These are phyloP conservation scores for Dothideomycetes sp. DNA, from an alignment of 2,329 filamentous ascomycete genomes.

Conservation along the genomic window DNA sequence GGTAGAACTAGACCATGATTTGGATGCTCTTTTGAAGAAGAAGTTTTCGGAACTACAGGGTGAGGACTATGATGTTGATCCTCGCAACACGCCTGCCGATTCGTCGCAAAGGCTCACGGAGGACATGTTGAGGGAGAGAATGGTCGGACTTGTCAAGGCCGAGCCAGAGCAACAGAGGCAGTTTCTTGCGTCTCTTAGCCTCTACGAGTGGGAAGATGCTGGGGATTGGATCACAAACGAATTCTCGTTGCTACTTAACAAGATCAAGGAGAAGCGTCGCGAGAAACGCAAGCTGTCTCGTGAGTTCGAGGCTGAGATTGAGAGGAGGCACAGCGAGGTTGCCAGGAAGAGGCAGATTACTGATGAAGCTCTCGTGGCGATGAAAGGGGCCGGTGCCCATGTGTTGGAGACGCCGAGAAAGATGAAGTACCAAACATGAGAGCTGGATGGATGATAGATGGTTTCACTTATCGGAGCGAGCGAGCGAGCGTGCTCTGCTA, in stretches of 20 bases:
- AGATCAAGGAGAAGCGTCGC: constrained; percentile 41
- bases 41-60: constrained; percentile 16
- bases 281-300: constrained; percentile 42
- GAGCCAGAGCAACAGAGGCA: constrained; percentile 26
- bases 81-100: constrained; percentile 2
- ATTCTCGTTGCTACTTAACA: constrained; percentile 39
- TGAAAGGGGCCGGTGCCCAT: constrained; percentile 43
- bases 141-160: constrained; percentile 9
- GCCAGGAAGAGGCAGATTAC: constrained; percentile 38
- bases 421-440: constrained; percentile 14
- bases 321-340: constrained; percentile 40
- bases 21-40: constrained; percentile 16
- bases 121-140: constrained; percentile 12
- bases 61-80: constrained; percentile 18
- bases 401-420: constrained; percentile 37
- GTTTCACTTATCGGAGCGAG: too few relatives aligned
- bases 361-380: constrained; percentile 29
- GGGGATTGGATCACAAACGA: constrained; percentile 49
- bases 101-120: constrained; percentile 1
- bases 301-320: constrained; percentile 47
- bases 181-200: constrained; percentile 41
- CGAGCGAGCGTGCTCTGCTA: too few relatives aligned
- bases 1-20: constrained; percentile 17
- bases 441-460: too few relatives aligned
- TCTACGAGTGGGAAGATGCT: constrained; percentile 50